phyloP scores from a whole-genome alignment of 176 grass and related monocot species.

The Cocos nucifera region DNA sequence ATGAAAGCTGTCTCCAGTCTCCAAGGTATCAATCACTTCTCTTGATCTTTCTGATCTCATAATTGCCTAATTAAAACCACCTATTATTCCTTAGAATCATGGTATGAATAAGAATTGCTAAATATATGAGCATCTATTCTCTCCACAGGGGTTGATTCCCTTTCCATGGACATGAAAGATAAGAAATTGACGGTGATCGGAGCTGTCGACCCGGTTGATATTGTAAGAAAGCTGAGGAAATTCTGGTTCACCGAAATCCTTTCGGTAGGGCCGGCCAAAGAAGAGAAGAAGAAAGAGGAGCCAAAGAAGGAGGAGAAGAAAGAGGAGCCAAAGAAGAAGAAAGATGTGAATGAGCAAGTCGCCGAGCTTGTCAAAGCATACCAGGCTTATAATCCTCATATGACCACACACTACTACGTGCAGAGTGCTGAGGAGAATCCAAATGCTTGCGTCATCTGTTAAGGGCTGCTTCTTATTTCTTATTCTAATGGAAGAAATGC shows the following conservation, averaged over 20 bases:
- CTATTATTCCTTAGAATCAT: too few relatives aligned
- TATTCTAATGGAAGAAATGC: too few relatives aligned
- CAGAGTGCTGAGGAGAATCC: slow-evolving; percentile 64
- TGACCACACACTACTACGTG: slow-evolving; percentile 31
- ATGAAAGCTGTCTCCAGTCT: slow-evolving; percentile 53
- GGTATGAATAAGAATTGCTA: too few relatives aligned
- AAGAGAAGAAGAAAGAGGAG: slow-evolving; percentile 52
- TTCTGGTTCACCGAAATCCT: slow-evolving; percentile 16
- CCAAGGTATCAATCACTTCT: slow-evolving; percentile 19
- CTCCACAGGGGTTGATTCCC: slow-evolving; percentile 42
- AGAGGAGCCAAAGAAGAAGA: not conserved
- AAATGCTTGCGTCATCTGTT: slow-evolving; percentile 61
- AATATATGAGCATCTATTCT: too few relatives aligned
- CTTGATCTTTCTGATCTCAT: not conserved
- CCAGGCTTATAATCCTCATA: not conserved
- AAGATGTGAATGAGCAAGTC: not conserved
- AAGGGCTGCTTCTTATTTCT: slow-evolving; percentile 1
- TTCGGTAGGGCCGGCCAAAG: slow-evolving; percentile 52
- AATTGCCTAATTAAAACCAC: too few relatives aligned
- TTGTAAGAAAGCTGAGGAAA: slow-evolving; percentile 46
- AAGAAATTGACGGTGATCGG: slow-evolving; percentile 63
- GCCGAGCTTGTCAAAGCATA: slow-evolving; percentile 18
- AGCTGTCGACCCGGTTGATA: slow-evolving; percentile 39
- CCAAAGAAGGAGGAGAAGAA: slow-evolving; percentile 14
- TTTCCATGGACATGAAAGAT: slow-evolving; percentile 62